A percentile compares a stretch with the other conserved stretches of the same genome.
Conservation (phyloP, 2,329 filamentous ascomycete genomes). For the Colletotrichum truncatum region DNA sequence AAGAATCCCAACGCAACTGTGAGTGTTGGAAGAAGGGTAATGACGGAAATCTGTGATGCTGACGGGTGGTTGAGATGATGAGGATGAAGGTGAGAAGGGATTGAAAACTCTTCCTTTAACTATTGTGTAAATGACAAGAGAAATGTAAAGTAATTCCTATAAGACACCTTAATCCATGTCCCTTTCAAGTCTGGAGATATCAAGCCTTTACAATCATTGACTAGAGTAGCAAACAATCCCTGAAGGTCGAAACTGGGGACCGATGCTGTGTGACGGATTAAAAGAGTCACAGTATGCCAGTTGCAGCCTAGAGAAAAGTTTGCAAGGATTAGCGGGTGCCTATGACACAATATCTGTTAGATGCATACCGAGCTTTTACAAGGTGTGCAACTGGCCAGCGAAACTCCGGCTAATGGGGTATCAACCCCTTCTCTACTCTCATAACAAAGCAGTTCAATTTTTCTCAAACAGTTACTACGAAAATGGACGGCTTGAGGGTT, state of each 20-base stretch:
- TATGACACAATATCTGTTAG: neutral
- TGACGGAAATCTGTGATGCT: neutral
- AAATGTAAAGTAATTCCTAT: neutral
- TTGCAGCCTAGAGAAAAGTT: constrained; percentile 1
- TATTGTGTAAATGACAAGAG: neutral
- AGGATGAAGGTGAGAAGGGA: neutral
- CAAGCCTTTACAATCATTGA: neutral
- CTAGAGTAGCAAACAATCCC: neutral
- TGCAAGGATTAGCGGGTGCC: neutral
- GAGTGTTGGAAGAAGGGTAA: neutral
- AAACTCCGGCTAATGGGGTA: too few relatives aligned
- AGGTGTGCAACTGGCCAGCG: neutral
- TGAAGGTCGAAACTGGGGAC: neutral
- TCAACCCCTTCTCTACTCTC: too few relatives aligned
- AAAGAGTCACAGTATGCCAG: constrained; percentile 13
- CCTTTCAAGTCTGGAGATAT: neutral
- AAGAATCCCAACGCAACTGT: neutral
- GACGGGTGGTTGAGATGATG: neutral
- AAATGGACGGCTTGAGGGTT: too few relatives aligned
- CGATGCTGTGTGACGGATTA: neutral
- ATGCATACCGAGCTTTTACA: neutral
- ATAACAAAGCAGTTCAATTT: too few relatives aligned
- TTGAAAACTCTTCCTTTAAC: constrained; percentile 13
- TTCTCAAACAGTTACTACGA: too few relatives aligned
- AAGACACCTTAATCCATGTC: neutral